A percentile compares a stretch with the other conserved stretches of the same genome.
These are phyloP conservation scores for Gaultheria prostrata DNA, from an alignment of 148 eudicot genomes.

Conservation along the genomic window DNA sequence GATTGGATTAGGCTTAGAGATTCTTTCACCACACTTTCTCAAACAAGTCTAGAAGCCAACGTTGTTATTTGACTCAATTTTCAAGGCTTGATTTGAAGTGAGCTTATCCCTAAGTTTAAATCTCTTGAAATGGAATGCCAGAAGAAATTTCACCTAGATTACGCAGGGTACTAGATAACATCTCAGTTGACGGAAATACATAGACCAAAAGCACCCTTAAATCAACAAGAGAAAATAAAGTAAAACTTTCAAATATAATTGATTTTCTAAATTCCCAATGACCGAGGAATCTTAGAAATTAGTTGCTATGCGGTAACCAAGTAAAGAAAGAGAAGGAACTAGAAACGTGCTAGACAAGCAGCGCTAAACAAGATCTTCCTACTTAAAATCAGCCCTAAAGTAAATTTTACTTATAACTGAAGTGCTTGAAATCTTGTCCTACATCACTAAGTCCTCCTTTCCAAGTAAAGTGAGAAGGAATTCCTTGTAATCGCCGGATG, in stretches of 20 bases:
- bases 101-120: not conserved
- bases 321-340: not conserved
- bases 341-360: not conserved
- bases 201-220: not conserved
- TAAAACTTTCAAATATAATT: not conserved
- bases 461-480: constrained; percentile 83
- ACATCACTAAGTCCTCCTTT: constrained; percentile 23
- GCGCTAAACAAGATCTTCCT: not conserved
- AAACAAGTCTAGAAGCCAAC: not conserved
- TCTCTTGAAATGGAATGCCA: not conserved
- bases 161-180: not conserved
- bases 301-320: not conserved
- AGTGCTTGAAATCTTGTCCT: not conserved
- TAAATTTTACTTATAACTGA: not conserved
- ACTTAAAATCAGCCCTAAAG: not conserved
- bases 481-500: constrained; percentile 65
- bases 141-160: not conserved
- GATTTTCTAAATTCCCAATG: not conserved
- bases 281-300: no score
- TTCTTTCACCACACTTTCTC: not conserved
- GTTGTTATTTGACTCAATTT: not conserved
- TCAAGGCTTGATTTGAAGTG: not conserved
- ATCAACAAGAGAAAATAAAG: not conserved
- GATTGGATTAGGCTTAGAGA: not conserved
- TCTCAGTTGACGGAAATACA: not conserved